Conservation (phyloP, 2,329 filamentous ascomycete species). For the Neocatenulostroma microsporum region DNA sequence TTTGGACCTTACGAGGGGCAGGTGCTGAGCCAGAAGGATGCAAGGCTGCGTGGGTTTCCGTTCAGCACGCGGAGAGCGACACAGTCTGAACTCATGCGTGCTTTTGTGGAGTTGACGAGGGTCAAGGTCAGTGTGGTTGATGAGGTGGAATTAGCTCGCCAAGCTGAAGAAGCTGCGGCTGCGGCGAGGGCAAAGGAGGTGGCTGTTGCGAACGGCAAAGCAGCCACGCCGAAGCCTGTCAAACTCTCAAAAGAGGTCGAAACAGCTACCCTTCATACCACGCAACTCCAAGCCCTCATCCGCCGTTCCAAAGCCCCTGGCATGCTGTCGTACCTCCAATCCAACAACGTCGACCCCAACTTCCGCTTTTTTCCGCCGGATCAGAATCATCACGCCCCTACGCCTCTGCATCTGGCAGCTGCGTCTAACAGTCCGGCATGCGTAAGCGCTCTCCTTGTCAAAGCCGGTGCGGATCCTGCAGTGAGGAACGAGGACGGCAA, state of each 20-base stretch:
- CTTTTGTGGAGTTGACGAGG: conserved; percentile 86
- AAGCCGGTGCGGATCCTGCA: conserved; percentile 67
- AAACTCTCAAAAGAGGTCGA: conserved; percentile 79
- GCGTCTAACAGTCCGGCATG: conserved; percentile 70
- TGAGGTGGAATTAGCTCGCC: conserved; percentile 50
- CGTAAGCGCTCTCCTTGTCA: conserved; percentile 67
- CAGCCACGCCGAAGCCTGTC: conserved; percentile 45
- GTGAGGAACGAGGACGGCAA: conserved; percentile 66
- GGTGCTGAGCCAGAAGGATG: conserved; percentile 69
- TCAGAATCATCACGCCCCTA: conserved; percentile 71
- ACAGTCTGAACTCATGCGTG: conserved; percentile 87
- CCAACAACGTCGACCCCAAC: conserved; percentile 61
- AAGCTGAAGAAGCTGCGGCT: conserved; percentile 41
- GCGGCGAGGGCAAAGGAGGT: conserved; percentile 33
- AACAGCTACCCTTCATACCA: conserved; percentile 70
- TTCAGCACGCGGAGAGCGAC: conserved; percentile 90
- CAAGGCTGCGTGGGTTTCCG: conserved; percentile 75
- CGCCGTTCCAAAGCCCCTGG: conserved; percentile 84
- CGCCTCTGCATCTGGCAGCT: conserved; percentile 77
- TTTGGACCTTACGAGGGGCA: conserved; percentile 90
- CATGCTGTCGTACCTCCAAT: conserved; percentile 72
- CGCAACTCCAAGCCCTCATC: conserved; percentile 79
- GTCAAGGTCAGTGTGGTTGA: conserved; percentile 76
- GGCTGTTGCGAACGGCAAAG: conserved; percentile 36
- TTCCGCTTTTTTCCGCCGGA: conserved; percentile 69